Conservation (phyloP, 352 stramenopile genomes). For the Phytophthora lateralis region DNA sequence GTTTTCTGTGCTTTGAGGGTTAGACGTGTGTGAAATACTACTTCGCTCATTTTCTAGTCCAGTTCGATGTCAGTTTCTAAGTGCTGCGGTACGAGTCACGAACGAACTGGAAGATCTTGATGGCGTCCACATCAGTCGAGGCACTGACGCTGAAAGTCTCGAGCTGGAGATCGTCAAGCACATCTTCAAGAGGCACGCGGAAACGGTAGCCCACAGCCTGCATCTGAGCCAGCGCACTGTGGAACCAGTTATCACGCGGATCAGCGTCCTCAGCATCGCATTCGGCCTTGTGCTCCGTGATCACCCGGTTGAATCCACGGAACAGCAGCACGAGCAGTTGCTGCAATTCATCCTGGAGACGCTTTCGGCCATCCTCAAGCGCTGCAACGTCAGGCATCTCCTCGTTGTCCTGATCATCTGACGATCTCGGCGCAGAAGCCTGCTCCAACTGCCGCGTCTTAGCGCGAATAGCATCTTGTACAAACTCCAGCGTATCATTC, state of each 20-base stretch:
- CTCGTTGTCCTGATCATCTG: conserved; percentile 46
- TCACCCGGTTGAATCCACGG: conserved; percentile 71
- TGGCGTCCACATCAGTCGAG: conserved; percentile 67
- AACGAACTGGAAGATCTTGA: conserved; percentile 77
- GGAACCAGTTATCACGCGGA: conserved; percentile 85
- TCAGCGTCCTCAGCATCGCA: conserved; percentile 75
- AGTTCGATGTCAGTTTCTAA: conserved; percentile 15
- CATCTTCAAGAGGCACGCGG: conserved; percentile 57
- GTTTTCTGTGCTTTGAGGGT: conserved; percentile 9
- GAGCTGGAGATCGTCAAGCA: conserved; percentile 54
- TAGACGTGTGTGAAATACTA: background rate
- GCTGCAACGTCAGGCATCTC: conserved; percentile 56
- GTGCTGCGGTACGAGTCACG: conserved; percentile 71
- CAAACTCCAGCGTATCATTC: conserved; percentile 67
- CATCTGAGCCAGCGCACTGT: conserved; percentile 74
- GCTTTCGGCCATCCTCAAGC: conserved; percentile 47
- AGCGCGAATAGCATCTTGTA: conserved; percentile 45
- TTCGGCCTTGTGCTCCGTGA: conserved; percentile 77
- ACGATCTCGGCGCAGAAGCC: conserved; percentile 27
- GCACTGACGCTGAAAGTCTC: conserved; percentile 56
- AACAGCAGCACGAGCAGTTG: conserved; percentile 65
- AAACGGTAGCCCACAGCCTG: conserved; percentile 67
- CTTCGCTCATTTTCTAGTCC: conserved; percentile 13
- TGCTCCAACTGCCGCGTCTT: conserved; percentile 46
- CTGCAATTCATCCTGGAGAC: conserved; percentile 52